phyloP scores from a whole-genome alignment of 371 early-diverging fungal species.

The Lichtheimia hyalospora region DNA sequence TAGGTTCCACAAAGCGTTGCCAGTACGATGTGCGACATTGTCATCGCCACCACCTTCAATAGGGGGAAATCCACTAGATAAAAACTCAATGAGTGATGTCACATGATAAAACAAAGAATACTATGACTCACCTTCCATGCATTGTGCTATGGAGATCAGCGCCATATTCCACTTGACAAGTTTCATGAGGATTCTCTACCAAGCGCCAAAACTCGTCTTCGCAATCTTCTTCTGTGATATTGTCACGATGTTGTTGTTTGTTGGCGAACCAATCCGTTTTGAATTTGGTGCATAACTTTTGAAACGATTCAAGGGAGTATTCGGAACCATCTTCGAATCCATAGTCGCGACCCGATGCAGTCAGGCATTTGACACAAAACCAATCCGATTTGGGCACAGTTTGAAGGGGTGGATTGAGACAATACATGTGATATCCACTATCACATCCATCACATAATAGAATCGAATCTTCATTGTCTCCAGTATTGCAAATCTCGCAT shows the following conservation, averaged over 20 bases:
- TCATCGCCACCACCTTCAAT: slow-evolving; percentile 8
- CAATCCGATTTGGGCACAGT: slow-evolving; percentile 77
- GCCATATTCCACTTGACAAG: slow-evolving; percentile 93
- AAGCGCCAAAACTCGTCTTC: slow-evolving; percentile 95
- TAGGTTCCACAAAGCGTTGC: slow-evolving; percentile 79
- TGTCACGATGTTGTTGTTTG: slow-evolving; percentile 17
- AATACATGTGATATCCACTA: slow-evolving; percentile 78
- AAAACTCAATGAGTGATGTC: no score
- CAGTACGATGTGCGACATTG: not conserved
- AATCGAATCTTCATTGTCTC: slow-evolving; percentile 62
- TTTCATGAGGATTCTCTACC: slow-evolving; percentile 82
- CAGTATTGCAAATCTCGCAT: slow-evolving; percentile 61
- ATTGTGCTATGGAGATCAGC: slow-evolving; percentile 90
- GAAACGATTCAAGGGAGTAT: slow-evolving; percentile 78
- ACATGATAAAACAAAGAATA: no score
- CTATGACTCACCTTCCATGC: slow-evolving; percentile 73
- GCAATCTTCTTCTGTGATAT: slow-evolving; percentile 69
- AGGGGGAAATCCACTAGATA: slow-evolving; percentile 13
- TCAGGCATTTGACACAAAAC: slow-evolving; percentile 84
- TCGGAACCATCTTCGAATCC: slow-evolving; percentile 89
- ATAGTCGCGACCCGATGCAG: slow-evolving; percentile 79
- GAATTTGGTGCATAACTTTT: slow-evolving; percentile 77
- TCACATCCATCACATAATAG: slow-evolving; percentile 91
- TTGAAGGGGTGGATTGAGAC: slow-evolving; percentile 71
- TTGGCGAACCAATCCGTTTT: slow-evolving; percentile 73